phyloP scores from a whole-genome alignment of 2,329 filamentous ascomycete genomes.

The Zymoseptoria tritici region DNA sequence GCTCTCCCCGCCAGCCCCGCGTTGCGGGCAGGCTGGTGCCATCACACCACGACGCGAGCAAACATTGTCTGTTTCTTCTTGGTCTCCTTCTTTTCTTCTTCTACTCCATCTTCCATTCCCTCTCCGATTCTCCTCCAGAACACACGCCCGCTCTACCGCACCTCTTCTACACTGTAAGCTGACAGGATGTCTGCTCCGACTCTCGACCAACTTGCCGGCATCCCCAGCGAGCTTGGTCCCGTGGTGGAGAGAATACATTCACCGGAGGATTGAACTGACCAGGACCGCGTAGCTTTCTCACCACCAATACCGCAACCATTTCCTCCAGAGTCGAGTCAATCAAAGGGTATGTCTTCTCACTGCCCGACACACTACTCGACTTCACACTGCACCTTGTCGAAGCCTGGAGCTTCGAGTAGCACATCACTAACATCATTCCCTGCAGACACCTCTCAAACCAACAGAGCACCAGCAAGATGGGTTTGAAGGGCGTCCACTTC shows the following conservation, averaged over 20 bases:
- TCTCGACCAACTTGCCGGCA: not conserved
- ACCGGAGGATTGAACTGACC: not conserved
- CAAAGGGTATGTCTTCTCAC: not conserved
- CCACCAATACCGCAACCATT: not conserved
- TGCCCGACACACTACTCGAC: not conserved
- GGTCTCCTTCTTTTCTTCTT: not conserved
- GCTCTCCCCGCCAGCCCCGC: not conserved
- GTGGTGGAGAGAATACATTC: not conserved
- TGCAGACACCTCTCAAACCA: conserved; percentile 4
- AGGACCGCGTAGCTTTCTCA: not conserved
- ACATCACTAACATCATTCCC: not conserved
- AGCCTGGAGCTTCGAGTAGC: not conserved
- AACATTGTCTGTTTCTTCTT: not conserved
- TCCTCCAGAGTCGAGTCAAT: not conserved
- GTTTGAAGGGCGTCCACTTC: conserved; percentile 46
- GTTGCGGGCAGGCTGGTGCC: not conserved
- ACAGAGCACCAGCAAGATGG: conserved; percentile 21
- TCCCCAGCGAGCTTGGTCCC: not conserved
- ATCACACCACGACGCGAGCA: not conserved
- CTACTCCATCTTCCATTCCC: not conserved
- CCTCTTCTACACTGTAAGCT: not conserved
- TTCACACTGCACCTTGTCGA: not conserved
- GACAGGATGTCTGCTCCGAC: not conserved
- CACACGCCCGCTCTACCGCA: not conserved
- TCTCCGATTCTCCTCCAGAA: not conserved